phyloP scores from a whole-genome alignment of 176 grass and related monocot genomes.

The Bonia amplexicaulis region DNA sequence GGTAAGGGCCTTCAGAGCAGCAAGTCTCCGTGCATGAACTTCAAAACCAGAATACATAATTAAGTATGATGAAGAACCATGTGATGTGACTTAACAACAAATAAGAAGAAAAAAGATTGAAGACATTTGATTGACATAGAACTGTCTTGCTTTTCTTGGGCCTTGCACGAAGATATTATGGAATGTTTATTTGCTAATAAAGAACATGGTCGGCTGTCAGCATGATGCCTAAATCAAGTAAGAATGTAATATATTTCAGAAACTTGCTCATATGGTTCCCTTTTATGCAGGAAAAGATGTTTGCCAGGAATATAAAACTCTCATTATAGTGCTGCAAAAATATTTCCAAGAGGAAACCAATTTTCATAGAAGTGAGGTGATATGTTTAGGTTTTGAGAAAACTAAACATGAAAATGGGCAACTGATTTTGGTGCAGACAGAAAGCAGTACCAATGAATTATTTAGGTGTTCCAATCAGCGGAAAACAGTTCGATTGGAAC shows the following conservation, averaged over 20 bases:
- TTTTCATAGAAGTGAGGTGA: not conserved
- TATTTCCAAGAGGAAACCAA: not conserved
- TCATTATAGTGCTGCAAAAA: not conserved
- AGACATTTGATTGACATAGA: constrained; percentile 5
- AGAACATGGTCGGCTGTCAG: not conserved
- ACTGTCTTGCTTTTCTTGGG: not conserved
- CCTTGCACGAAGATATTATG: not conserved
- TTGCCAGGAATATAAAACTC: not conserved
- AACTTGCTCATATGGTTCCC: not conserved
- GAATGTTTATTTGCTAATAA: constrained; percentile 13
- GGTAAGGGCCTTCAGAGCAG: constrained; percentile 88
- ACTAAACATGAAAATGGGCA: constrained; percentile 1
- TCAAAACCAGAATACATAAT: constrained; percentile 44
- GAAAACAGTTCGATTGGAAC: not conserved
- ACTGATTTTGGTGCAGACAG: not conserved
- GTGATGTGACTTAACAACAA: not conserved
- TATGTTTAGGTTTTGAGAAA: not conserved
- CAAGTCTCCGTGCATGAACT: constrained; percentile 93
- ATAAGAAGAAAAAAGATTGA: constrained; percentile 12
- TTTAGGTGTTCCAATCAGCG: not conserved
- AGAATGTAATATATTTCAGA: constrained; percentile 11
- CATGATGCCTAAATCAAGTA: constrained; percentile 3
- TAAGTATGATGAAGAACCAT: constrained; percentile 23
- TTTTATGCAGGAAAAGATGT: not conserved
- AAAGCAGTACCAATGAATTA: not conserved